A percentile compares a stretch with the other conserved stretches of the same genome.
These are phyloP conservation scores for Scortechinia acanthostroma DNA, from an alignment of 2,329 filamentous ascomycete species.

Conservation along the genomic window DNA sequence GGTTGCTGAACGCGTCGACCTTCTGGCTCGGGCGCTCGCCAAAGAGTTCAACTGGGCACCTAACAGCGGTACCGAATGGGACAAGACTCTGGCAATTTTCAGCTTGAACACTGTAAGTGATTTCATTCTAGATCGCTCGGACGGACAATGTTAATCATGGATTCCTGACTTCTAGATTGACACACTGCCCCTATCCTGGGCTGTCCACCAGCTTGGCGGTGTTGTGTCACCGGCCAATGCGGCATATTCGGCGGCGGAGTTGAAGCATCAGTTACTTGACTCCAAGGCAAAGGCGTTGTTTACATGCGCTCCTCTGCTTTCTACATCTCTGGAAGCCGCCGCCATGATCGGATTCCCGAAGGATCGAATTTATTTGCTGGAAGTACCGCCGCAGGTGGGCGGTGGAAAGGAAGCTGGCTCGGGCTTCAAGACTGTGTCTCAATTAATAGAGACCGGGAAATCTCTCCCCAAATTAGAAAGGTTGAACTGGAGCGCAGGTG, in stretches of 20 bases:
- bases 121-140: background rate
- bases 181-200: conserved; percentile 56
- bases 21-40: conserved; percentile 49
- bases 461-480: conserved; percentile 33
- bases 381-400: conserved; percentile 30
- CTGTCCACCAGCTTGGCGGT: conserved; percentile 53
- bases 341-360: conserved; percentile 43
- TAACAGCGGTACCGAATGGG: conserved; percentile 57
- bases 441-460: conserved; percentile 9
- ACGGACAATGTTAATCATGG: background rate
- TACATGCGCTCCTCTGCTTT: conserved; percentile 47
- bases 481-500: conserved; percentile 41
- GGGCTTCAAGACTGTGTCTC: background rate
- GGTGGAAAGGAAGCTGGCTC: background rate
- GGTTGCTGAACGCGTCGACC: conserved; percentile 58
- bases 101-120: conserved; percentile 53
- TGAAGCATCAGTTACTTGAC: conserved; percentile 52
- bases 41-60: conserved; percentile 57
- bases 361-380: conserved; percentile 48
- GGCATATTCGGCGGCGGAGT: conserved; percentile 48
- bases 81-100: conserved; percentile 60
- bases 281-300: conserved; percentile 52
- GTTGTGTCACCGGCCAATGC: conserved; percentile 56
- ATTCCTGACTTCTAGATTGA: conserved; percentile 37
- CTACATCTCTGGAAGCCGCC: conserved; percentile 44